Conservation (phyloP, 768 basidiomycete genomes). For the Collybia nuda region DNA sequence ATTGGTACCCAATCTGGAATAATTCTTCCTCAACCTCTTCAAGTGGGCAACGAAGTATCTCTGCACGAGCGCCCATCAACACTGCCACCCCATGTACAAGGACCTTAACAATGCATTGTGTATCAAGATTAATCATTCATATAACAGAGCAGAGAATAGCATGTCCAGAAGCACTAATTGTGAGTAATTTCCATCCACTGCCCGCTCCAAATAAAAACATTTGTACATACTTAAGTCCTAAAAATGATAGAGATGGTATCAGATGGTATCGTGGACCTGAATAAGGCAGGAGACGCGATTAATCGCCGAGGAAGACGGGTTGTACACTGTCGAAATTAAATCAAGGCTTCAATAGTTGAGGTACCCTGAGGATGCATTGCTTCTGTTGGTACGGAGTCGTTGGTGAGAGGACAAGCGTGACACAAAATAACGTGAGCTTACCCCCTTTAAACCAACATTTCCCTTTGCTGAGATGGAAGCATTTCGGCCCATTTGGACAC, state of each 20-base stretch:
- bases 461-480: conserved; percentile 71
- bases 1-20: background rate
- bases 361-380: conserved; percentile 38
- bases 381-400: conserved; percentile 22
- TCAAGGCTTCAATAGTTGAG: too few relatives aligned
- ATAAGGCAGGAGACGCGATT: conserved; percentile 9
- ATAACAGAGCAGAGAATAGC: conserved; percentile 3
- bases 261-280: conserved; percentile 5
- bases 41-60: conserved; percentile 8
- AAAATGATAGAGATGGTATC: conserved; percentile 9
- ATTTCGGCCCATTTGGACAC: conserved; percentile 77
- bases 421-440: conserved; percentile 18
- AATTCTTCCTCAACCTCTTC: background rate
- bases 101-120: too few relatives aligned
- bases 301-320: conserved; percentile 8
- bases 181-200: conserved; percentile 14
- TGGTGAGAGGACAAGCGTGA: background rate
- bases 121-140: background rate
- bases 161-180: conserved; percentile 13
- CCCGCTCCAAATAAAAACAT: conserved; percentile 4
- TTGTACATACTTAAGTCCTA: conserved; percentile 12
- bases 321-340: too few relatives aligned
- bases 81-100: background rate
- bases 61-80: background rate
- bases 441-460: conserved; percentile 90